phyloP scores from a whole-genome alignment of 495 filamentous ascomycete species.

The Xylaria flabelliformis region DNA sequence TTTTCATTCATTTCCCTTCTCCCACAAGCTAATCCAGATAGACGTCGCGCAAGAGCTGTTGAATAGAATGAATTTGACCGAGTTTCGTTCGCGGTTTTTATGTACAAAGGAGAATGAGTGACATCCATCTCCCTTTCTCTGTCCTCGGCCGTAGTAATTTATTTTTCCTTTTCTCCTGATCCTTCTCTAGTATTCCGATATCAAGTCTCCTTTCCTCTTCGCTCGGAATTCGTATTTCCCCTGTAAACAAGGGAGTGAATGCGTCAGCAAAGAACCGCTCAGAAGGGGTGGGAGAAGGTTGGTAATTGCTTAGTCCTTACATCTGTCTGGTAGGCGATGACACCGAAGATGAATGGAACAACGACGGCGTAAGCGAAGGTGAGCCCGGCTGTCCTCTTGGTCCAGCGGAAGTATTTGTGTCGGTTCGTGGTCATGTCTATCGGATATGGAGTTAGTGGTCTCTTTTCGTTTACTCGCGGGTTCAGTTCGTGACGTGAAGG shows the following conservation, averaged over 20 bases:
- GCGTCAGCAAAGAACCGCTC: too few species aligned
- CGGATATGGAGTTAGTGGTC: constrained; percentile 12
- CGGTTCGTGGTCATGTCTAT: constrained; percentile 85
- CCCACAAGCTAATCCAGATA: background rate
- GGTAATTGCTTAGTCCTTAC: constrained; percentile 64
- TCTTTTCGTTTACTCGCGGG: background rate
- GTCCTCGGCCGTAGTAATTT: background rate
- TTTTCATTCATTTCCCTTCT: background rate
- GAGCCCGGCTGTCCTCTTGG: constrained; percentile 76
- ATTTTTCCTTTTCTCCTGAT: background rate
- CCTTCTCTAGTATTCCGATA: constrained; percentile 69
- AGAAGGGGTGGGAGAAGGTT: too few species aligned
- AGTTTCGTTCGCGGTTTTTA: constrained; percentile 31
- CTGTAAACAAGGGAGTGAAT: constrained; percentile 53
- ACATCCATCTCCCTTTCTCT: background rate
- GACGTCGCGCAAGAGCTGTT: background rate
- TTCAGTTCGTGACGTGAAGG: background rate
- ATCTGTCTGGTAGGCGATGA: constrained; percentile 77
- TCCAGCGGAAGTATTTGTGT: constrained; percentile 96
- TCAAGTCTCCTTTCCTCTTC: constrained; percentile 83
- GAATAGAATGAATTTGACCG: background rate
- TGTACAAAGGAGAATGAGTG: constrained; percentile 39
- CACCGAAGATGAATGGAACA: constrained; percentile 72
- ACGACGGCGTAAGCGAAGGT: constrained; percentile 74
- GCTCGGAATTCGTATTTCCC: constrained; percentile 86